Base-by-base conservation (phyloP, 2,329 filamentous ascomycete genomes). In the Shiraia sp. region DNA sequence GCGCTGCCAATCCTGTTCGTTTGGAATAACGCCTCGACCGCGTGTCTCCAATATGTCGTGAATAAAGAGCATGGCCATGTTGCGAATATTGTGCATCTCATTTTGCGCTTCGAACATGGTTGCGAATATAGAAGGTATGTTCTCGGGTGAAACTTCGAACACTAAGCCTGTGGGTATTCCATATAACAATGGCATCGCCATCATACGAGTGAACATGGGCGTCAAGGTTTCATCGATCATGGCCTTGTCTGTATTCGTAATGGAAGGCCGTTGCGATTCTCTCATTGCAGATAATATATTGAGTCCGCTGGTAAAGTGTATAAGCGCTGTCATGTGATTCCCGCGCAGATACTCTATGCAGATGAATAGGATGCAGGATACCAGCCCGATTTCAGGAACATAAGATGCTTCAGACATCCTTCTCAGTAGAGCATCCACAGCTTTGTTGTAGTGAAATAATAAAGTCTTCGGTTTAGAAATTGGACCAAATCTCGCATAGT, bases 231-330 rank as follows among this genome's bases (percentile, higher is more conserved):
- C 36, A 23, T 51, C 48, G 9, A 55, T 49, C 30, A 49, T 40
- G 14, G 23, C 19, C 10, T 26, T 12, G 8, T 22, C 8, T 10
- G 23, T 25, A 10, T 29, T 25, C 12, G 13, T 17, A 14, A n/a
- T 10, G 4, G 32, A 19, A 31, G 12, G 14, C 3, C 13, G 8
- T 25, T 36, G 31, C 7, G 12, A 12, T 10, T 25, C 30, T 25
- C 30, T 39, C 31, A 16, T 32, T 17, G 23, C 17, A 15, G 32
- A 32, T 12, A 27, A 16, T 19, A 77, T 57, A 27, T 63, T 69
- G 3, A 77, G 40, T 0, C 76, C 75, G 28, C 64, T 74, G n/a
- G 66, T 63, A 6, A 78, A 62, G 49, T 78, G 75, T 3, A 55
- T 50, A 22, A 70, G 65, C 10, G 66, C 73, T 0, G 70, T 61